Percentiles rank a stretch among this genome's conserved stretches.
These are phyloP conservation scores for Diospyros lotus DNA, from an alignment of 148 eudicot genomes.

Conservation along the genomic window DNA sequence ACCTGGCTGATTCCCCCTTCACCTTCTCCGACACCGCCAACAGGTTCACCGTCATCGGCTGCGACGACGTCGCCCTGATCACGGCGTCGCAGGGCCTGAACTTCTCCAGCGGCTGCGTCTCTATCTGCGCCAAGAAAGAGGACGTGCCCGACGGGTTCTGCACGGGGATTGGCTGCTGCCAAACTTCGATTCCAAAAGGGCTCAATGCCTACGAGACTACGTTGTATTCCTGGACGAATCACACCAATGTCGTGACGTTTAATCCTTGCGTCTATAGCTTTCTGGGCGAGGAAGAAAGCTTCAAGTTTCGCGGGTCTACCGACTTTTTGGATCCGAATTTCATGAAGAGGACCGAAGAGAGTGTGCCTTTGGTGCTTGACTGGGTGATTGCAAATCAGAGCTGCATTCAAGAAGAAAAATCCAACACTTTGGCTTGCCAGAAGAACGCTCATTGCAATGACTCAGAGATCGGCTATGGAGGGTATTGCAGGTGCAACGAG, in stretches of 20 bases:
- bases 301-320: constrained; percentile 24
- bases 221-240: neutral
- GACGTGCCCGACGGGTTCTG: constrained; percentile 35
- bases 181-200: constrained; percentile 36
- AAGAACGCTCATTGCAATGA: constrained; percentile 31
- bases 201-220: neutral
- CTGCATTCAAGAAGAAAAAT: constrained; percentile 18
- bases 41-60: constrained; percentile 26
- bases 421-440: constrained; percentile 2
- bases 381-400: constrained; percentile 37
- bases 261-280: constrained; percentile 45
- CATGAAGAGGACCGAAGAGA: constrained; percentile 12
- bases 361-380: constrained; percentile 35
- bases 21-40: constrained; percentile 22
- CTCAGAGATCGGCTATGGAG: constrained; percentile 3
- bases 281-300: constrained; percentile 26
- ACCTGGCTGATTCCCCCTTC: constrained; percentile 19
- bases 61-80: constrained; percentile 32
- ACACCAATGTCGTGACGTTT: constrained; percentile 17
- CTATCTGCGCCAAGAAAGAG: constrained; percentile 23
- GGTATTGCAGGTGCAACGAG: neutral
- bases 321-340: constrained; percentile 40
- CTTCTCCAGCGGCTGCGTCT: constrained; percentile 30
- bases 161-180: constrained; percentile 51
- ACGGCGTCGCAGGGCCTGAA: neutral